Base-by-base conservation (phyloP, 805 yeast genomes). In the Jamesozyma rosinii region DNA sequence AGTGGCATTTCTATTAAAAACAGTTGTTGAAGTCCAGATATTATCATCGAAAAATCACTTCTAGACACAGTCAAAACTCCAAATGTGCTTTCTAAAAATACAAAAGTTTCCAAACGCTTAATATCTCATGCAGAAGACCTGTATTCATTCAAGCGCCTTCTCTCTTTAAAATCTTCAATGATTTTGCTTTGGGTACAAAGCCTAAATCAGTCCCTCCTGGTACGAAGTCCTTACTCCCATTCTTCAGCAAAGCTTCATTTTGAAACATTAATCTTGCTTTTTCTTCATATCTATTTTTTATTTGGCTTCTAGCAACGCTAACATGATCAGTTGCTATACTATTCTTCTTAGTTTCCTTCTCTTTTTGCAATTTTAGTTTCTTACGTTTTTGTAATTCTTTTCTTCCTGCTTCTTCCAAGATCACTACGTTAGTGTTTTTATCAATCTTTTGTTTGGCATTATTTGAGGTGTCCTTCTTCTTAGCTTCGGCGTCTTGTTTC, bases 371-470 rank as follows among this genome's bases (percentile, higher is more conserved):
- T 29, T 50, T 46, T 24, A 52, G 33, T 34, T 51, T 54, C 35
- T 51, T 55, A 36, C 61, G 48, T 43, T 56, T 54, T 39, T 52
- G 56, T 32, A 60, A 35, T 33, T 58, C 61, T 45, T 49, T 58
- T 38, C 52, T 55, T 11, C 63, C 63, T 15, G 63, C 64, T 13
- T 57, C 63, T 34, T 58, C 65, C 17, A 60, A 43, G 2, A 60
- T 58, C 2, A 59, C 63, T 9, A 55, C 47, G 36, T 58, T 58
- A 15, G 56, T 52, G 38, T 55, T 56, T 18, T 9, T 30, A 37
- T 14, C 26, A 31, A 24, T 13, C 21, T 31, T 18, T n/a, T 31
- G 11, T 15, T 39, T 14, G 6, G 20, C 40, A 32, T 42, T 38
- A 15, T 35, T 31, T 6, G 29, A n/a, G 42, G 47, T 17, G 22